Evolutionary conservation across 192 early-diverging fungal genomes (phyloP), one percentile per base, ranked within the genome.

Genomic region (Linnemannia zychae): DNA sequence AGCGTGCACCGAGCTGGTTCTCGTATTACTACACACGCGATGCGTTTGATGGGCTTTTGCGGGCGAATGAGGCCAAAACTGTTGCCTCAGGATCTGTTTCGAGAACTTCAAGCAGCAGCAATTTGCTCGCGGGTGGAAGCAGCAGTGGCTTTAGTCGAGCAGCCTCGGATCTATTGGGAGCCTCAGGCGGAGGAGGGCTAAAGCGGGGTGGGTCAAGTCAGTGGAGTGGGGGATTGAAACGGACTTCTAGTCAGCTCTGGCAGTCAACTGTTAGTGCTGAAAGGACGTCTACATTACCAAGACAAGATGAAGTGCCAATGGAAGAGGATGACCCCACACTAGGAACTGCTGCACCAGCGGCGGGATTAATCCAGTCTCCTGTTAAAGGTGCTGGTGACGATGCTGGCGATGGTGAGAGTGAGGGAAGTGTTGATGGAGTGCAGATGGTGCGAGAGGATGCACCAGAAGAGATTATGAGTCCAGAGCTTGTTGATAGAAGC

Each of bases 1-100:
- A 52, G 36, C 75, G 71, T 46, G 81, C 72, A 20, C 81, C 81
- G 5, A 82, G 75, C 37, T 82, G 81, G 81, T 82, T 67, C 63
- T 72, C 81, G 37, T 82, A 72, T 37, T 82, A 82, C 22, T 82
- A 72, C 31, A 48, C 81, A 12, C 74, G 68, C 7, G 81, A 82
- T 22, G 70, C 75, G 16, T 82, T 82, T 33, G 75, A 82, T 33
- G 75, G 81, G 3, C 57, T 77, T 47, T 47, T 82, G 37, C 74
- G 81, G 13, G 34, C 53, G 17, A 66, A 48, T 9, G 71, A 75
- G 24, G n/a, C 33, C 66, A 67, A 71, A 1, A 48, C 22, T n/a
- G 52, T 15, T 16, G 2, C 5, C n/a, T n/a, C n/a, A 24, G 24
- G 57, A 3, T 16, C 20, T 18, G 2, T n/a, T 18, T 24, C 67